Evolutionary conservation across 2,329 filamentous ascomycete species (phyloP), one percentile per base, ranked within the genome.

Genomic region (Thelonectria rubi): DNA sequence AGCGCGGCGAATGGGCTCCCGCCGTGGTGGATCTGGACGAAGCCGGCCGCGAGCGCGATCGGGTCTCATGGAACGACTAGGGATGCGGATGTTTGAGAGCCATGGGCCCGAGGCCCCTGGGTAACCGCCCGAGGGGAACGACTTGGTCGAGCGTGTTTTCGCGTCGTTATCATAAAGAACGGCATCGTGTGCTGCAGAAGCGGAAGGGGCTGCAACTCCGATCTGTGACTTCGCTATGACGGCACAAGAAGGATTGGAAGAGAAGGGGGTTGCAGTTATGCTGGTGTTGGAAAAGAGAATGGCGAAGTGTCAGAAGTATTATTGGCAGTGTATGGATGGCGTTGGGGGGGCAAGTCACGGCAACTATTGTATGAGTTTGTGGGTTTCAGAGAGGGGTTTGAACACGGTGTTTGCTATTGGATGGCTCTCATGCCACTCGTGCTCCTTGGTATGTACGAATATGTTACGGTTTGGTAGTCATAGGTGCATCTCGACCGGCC

Each of bases 11-110:
- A 61, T 85, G 81, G 66, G 80, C 81, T 14, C 83, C 84, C 1
- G 79, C 83, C 17, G 73, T 87, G 37, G 83, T 87, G 5, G 78
- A 84, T 58, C 62, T 86, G 37, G 83, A 86, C 57, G 82, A 82
- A 49, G 62, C 80, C 46, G 84, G 85, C n/a, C 76, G 79, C 20
- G 80, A 85, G 71, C 75, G 79, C 6, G 85, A 81, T 37, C 70
- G 86, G 55, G 76, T 87, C 14, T 84, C 82, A 7, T 86, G 82
- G 80, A 69, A 64, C 12, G 72, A 77, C 55, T 77, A 74, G 68
- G 52, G 54, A 42, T 60, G 49, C 45, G 46, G 48, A 26, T n/a
- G 51, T 26, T 34, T 48, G 15, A 60, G 46, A 46, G 58, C 24
- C 20, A 42, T 53, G 8, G 14, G 21, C 24, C 42, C 47, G 26